Percentiles rank a stretch among this genome's conserved stretches.
phyloP scores from a whole-genome alignment of 1,284 basidiomycete species.

The Ganoderma sp. region DNA sequence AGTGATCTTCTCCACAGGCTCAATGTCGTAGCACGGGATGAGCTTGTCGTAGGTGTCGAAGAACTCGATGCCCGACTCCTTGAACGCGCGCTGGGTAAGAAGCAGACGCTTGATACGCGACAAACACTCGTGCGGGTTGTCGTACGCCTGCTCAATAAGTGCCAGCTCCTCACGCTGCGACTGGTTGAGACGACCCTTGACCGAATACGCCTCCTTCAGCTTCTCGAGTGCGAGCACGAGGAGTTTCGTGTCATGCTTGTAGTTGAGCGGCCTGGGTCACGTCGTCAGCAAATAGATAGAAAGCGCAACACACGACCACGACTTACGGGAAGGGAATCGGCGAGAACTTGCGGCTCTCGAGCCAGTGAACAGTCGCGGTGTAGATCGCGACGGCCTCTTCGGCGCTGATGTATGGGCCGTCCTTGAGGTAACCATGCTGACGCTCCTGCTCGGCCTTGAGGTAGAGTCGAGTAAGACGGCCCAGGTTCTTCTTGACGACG shows the following conservation, averaged over 20 bases:
- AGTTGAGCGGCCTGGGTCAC: slow-evolving; percentile 79
- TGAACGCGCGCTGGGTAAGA: slow-evolving; percentile 95
- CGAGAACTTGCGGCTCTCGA: slow-evolving; percentile 94
- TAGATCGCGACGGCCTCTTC: slow-evolving; percentile 98
- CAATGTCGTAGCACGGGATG: slow-evolving; percentile 97
- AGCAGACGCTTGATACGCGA: slow-evolving; percentile 96
- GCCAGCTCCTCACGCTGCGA: slow-evolving; percentile 96
- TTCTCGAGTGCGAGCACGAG: slow-evolving; percentile 95
- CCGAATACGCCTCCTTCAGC: slow-evolving; percentile 97
- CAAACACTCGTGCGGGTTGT: slow-evolving; percentile 91
- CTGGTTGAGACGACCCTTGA: slow-evolving; percentile 95
- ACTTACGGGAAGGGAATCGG: slow-evolving; percentile 95
- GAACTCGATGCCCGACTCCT: slow-evolving; percentile 95
- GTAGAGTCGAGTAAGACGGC: slow-evolving; percentile 90
- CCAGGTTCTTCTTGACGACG: slow-evolving; percentile 95
- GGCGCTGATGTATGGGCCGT: slow-evolving; percentile 95
- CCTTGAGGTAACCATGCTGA: slow-evolving; percentile 96
- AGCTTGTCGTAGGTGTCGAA: slow-evolving; percentile 97
- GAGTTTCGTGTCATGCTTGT: slow-evolving; percentile 98
- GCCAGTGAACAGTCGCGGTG: slow-evolving; percentile 96
- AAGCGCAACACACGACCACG: not conserved
- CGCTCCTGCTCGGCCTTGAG: slow-evolving; percentile 98
- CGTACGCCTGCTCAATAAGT: slow-evolving; percentile 96
- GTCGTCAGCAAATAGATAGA: slow-evolving; percentile 6
- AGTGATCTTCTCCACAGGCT: slow-evolving; percentile 98